phyloP scores from a whole-genome alignment of 1,284 basidiomycete genomes.

The Kwoniella shivajii region DNA sequence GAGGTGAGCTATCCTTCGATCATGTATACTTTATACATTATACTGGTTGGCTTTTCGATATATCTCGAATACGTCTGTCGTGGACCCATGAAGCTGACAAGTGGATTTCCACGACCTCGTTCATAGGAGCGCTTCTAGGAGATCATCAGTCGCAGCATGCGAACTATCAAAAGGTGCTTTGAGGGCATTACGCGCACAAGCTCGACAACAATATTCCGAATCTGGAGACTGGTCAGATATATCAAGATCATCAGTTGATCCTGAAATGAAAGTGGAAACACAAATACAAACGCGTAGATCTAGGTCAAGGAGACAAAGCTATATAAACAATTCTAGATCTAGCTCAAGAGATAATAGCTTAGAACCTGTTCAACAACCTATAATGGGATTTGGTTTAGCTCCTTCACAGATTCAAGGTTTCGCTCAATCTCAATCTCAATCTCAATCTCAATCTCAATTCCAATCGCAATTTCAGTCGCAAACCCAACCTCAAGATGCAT shows the following conservation, averaged over 20 bases:
- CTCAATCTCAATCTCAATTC: neutral
- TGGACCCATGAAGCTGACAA: no score
- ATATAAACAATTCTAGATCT: no score
- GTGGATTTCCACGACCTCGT: no score
- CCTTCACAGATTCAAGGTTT: constrained; percentile 11
- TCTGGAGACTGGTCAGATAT: constrained; percentile 32
- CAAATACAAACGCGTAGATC: neutral
- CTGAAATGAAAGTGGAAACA: neutral
- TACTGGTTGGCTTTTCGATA: no score
- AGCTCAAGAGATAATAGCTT: no score
- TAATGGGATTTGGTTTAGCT: constrained; percentile 8
- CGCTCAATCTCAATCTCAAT: neutral
- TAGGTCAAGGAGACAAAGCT: neutral
- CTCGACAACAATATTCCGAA: constrained; percentile 20
- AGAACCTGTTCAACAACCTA: neutral
- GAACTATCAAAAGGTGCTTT: constrained; percentile 43
- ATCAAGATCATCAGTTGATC: constrained; percentile 22
- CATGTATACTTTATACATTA: no score
- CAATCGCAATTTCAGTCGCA: neutral
- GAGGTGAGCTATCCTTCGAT: constrained; percentile 1
- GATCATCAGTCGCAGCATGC: constrained; percentile 7
- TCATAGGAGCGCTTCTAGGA: neutral
- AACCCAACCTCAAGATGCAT: no score
- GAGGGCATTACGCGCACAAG: constrained; percentile 37
- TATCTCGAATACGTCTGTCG: neutral